A percentile compares a stretch with the other conserved stretches of the same genome.
Evolutionary conservation across 2,329 filamentous ascomycete species (phyloP).

Genomic region (Paracamarosporium sp.): DNA sequence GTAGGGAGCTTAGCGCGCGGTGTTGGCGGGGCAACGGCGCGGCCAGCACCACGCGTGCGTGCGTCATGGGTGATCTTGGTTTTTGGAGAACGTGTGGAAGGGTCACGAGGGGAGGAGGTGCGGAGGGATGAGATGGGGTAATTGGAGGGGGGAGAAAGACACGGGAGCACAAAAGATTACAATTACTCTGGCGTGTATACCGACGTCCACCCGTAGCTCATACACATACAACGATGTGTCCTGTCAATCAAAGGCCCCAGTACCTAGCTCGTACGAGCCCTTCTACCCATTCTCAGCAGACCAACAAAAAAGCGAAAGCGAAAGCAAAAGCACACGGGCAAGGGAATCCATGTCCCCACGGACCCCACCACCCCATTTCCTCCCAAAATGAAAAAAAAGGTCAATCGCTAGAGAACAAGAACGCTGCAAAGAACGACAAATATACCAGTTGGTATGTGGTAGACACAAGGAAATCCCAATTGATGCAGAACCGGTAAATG

Average conservation of each 20-base stretch:
- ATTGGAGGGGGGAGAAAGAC: no score
- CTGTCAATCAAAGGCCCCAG: no score
- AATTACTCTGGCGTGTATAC: constrained; percentile 1
- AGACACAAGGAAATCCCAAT: neutral
- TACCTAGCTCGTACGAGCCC: no score
- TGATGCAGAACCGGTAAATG: constrained; percentile 8
- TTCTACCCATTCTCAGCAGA: no score
- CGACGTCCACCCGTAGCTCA: neutral
- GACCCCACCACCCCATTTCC: neutral
- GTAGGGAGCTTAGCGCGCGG: constrained; percentile 5
- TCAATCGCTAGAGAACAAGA: constrained; percentile 1
- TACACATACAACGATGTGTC: neutral
- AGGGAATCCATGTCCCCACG: no score
- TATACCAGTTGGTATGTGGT: neutral
- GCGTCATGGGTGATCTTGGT: no score
- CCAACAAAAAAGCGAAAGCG: no score
- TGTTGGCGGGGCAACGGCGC: constrained; percentile 17
- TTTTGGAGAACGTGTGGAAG: no score
- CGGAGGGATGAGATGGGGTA: no score
- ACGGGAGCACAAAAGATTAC: neutral
- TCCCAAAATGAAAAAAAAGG: neutral
- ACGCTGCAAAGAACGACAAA: neutral
- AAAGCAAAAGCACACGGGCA: no score
- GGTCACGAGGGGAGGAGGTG: no score
- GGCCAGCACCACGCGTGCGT: no score